These are phyloP conservation scores for Xylaria flabelliformis DNA, from an alignment of 495 filamentous ascomycete species.

Conservation along the genomic window DNA sequence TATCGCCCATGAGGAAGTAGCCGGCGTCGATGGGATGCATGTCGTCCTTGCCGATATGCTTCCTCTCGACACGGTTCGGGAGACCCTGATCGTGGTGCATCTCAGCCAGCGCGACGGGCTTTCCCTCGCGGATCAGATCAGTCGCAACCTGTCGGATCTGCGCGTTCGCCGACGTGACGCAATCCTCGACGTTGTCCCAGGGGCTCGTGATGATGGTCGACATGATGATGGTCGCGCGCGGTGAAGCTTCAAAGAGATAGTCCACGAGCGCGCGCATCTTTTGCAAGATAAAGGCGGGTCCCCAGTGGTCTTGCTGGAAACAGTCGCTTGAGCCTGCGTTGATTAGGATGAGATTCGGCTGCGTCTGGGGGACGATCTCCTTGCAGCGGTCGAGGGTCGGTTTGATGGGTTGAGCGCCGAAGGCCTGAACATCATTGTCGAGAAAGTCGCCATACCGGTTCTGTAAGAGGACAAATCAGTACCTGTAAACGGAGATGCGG, in stretches of 20 bases:
- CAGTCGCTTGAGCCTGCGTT: slow-evolving; percentile 42
- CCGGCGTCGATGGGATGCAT: slow-evolving; percentile 54
- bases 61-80: slow-evolving; percentile 38
- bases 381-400: slow-evolving; percentile 35
- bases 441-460: slow-evolving; percentile 43
- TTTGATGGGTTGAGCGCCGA: slow-evolving; percentile 40
- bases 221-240: slow-evolving; percentile 39
- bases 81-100: slow-evolving; percentile 38
- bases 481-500: slow-evolving; percentile 19
- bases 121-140: slow-evolving; percentile 47
- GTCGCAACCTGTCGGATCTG: slow-evolving; percentile 45
- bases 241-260: slow-evolving; percentile 38
- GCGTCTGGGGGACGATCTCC: slow-evolving; percentile 38
- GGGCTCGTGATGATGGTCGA: slow-evolving; percentile 38
- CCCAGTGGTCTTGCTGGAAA: slow-evolving; percentile 41
- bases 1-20: slow-evolving; percentile 55
- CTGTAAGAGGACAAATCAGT: slow-evolving; percentile 31
- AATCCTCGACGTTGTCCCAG: slow-evolving; percentile 41
- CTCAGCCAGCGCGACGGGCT: slow-evolving; percentile 35
- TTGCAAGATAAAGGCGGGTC: slow-evolving; percentile 34
- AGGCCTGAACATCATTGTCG: slow-evolving; percentile 41
- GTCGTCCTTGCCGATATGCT: slow-evolving; percentile 37
- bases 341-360: slow-evolving; percentile 41
- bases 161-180: slow-evolving; percentile 41
- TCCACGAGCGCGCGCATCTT: slow-evolving; percentile 41